These are phyloP conservation scores for Pochonia chlamydosporia DNA, from an alignment of 2,329 filamentous ascomycete genomes.

Conservation along the genomic window DNA sequence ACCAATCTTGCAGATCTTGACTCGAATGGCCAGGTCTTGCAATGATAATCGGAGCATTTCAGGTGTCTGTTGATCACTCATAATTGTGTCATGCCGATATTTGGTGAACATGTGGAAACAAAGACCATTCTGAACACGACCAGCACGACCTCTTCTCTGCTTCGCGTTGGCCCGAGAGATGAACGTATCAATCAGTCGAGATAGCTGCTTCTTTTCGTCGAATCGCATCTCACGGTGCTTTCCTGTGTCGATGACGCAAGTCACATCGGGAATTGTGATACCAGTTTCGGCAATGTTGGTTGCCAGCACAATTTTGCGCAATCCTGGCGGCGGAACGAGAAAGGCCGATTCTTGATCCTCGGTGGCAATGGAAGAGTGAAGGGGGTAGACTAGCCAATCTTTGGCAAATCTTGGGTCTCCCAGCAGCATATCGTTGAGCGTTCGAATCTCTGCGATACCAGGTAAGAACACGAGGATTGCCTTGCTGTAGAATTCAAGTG, in stretches of 20 bases:
- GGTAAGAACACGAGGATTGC: constrained; percentile 93
- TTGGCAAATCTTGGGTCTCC: constrained; percentile 69
- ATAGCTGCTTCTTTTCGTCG: constrained; percentile 87
- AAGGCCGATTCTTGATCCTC: constrained; percentile 97
- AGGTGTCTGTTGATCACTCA: constrained; percentile 90
- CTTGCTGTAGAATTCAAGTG: constrained; percentile 69
- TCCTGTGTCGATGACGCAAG: constrained; percentile 91
- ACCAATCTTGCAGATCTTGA: constrained; percentile 95
- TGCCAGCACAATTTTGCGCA: constrained; percentile 88
- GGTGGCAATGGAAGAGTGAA: constrained; percentile 92
- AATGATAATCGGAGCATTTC: constrained; percentile 93
- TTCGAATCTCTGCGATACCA: constrained; percentile 87
- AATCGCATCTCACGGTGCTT: constrained; percentile 98
- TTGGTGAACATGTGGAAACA: constrained; percentile 97
- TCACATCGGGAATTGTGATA: constrained; percentile 97
- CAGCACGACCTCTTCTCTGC: constrained; percentile 86
- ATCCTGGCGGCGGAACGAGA: constrained; percentile 71
- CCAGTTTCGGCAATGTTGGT: constrained; percentile 98
- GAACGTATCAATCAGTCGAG: constrained; percentile 86
- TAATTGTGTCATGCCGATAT: constrained; percentile 74
- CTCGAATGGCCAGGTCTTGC: constrained; percentile 89
- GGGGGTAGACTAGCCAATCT: constrained; percentile 79
- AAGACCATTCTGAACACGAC: constrained; percentile 88
- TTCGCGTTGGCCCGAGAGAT: constrained; percentile 95
- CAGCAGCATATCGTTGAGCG: constrained; percentile 77